A percentile compares a stretch with the other conserved stretches of the same genome.
phyloP scores from a whole-genome alignment of 805 yeast genomes.

The Pichia gijzeniarum region DNA sequence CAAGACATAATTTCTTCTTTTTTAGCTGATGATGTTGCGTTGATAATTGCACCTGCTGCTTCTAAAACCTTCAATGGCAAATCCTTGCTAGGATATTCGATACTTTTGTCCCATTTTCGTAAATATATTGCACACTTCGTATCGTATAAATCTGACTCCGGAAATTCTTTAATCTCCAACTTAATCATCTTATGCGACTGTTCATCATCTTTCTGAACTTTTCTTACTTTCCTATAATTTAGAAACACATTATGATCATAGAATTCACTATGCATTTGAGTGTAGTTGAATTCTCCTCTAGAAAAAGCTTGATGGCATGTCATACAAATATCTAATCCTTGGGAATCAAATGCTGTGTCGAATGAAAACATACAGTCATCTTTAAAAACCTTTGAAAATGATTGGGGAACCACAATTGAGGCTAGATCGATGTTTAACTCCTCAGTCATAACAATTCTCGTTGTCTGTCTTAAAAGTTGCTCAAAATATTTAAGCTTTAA shows the following conservation, averaged over 20 bases:
- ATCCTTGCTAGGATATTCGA: constrained; percentile 26
- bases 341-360: constrained; percentile 49
- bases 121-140: constrained; percentile 37
- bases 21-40: constrained; percentile 51
- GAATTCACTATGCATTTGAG: constrained; percentile 47
- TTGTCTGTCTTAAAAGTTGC: too few species aligned
- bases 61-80: constrained; percentile 27
- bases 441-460: not conserved
- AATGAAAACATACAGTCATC: constrained; percentile 90
- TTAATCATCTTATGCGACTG: constrained; percentile 47
- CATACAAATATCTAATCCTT: constrained; percentile 73
- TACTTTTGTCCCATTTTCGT: constrained; percentile 24
- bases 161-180: constrained; percentile 57
- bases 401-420: constrained; percentile 19
- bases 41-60: constrained; percentile 40
- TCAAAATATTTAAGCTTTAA: too few species aligned
- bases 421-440: constrained; percentile 11
- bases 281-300: constrained; percentile 41
- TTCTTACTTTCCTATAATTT: constrained; percentile 48
- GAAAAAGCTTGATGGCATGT: constrained; percentile 67
- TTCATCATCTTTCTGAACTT: constrained; percentile 32
- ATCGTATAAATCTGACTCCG: constrained; percentile 59
- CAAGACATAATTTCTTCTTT: constrained; percentile 78
- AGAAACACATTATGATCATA: constrained; percentile 53
- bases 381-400: constrained; percentile 50